Base-by-base conservation (phyloP, 768 basidiomycete species). In the Leccinum uliginosum region DNA sequence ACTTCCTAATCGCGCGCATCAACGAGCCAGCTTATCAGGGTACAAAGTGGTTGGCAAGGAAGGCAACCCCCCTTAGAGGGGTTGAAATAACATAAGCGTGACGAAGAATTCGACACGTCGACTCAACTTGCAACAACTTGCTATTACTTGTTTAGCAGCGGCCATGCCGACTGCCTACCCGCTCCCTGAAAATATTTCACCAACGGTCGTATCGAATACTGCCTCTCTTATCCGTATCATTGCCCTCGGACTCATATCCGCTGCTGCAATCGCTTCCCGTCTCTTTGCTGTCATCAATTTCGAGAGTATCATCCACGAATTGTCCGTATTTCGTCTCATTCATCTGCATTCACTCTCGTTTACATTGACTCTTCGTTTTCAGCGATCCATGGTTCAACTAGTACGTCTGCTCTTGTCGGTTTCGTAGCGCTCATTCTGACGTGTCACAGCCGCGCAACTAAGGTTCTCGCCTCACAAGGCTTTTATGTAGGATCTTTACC, bases 361-460 rank as follows among this genome's bases (percentile, higher is more conserved):
- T 51, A 59, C 29, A 17, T 21, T 17, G 0, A 51, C 10, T 47
- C 24, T 24, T n/a, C 51, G 1, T 38, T 34, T 27, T 38, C 68
- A 96, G 94, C 69, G 95, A 97, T 69, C 93, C 95, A 62, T 98
- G 97, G 97, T 98, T 99, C 75, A 98, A 99, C 75, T 98, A 90
- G 93, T 97, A 72, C 74, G 92, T 84, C 17, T 52, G 26, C 2
- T 38, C 27, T 2, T 15, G 7, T 50, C 40, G 8, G 17, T 38
- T 30, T 29, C 27, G 14, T 9, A 6, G 19, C 21, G 10, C 0
- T 35, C 43, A 19, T 15, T 21, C 50, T 60, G 47, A 61, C 55
- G 14, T 43, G 23, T 55, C 52, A 23, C 66, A 96, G 93, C 75
- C 94, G 97, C 27, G 97, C 96, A 45, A 97, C 96, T 3, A 85